phyloP scores from a whole-genome alignment of 805 yeast genomes.

The Candida xiaguanensis region DNA sequence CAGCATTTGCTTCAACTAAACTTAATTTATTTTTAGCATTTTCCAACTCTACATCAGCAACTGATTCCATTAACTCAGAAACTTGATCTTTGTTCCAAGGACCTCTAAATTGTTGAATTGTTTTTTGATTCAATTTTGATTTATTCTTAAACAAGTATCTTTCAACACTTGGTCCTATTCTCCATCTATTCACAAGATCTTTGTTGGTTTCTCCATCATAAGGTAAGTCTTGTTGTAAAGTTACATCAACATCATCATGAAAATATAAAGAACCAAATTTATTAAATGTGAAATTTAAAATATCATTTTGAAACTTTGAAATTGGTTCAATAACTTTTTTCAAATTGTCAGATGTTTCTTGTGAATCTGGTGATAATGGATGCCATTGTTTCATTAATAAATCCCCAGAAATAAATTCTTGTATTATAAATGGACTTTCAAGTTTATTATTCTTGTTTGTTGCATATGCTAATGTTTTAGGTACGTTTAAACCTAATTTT shows the following conservation, averaged over 20 bases:
- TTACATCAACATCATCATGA: constrained; percentile 56
- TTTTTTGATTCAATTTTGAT: constrained; percentile 46
- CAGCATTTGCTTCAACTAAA: constrained; percentile 51
- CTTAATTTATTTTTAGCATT: constrained; percentile 52
- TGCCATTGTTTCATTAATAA: constrained; percentile 88
- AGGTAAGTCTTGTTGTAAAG: constrained; percentile 37
- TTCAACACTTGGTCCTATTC: constrained; percentile 87
- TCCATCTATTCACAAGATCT: constrained; percentile 65
- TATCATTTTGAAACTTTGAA: constrained; percentile 58
- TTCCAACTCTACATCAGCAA: constrained; percentile 67
- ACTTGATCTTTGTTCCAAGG: constrained; percentile 71
- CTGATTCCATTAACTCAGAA: constrained; percentile 55
- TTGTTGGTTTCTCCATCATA: constrained; percentile 63
- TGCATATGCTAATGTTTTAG: constrained; percentile 69
- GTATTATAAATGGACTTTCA: constrained; percentile 70
- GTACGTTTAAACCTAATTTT: constrained; percentile 67
- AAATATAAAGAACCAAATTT: constrained; percentile 82
- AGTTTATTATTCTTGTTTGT: constrained; percentile 58
- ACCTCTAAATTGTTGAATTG: constrained; percentile 55
- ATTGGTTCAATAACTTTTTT: constrained; percentile 67
- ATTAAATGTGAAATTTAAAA: constrained; percentile 59
- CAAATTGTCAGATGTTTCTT: constrained; percentile 45
- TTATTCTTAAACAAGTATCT: constrained; percentile 72
- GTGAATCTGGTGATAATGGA: constrained; percentile 61
- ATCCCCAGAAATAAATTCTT: constrained; percentile 78